Conservation (phyloP, 306 rosid genomes). For the Rosa lucieae region DNA sequence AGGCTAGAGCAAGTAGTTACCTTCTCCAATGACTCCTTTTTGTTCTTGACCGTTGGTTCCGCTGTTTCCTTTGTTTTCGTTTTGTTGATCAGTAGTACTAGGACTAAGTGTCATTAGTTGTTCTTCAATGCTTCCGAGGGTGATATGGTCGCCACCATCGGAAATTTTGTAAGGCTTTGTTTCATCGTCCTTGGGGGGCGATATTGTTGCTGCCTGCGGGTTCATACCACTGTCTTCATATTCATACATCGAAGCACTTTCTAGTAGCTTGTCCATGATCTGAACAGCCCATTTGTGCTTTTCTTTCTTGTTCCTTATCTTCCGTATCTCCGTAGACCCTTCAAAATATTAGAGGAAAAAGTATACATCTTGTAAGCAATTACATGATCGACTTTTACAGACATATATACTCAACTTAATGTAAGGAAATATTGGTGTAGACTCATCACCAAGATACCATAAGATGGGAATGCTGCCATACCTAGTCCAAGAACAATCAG, state of each 20-base stretch:
- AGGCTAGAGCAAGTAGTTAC: not conserved
- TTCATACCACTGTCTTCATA: conserved; percentile 23
- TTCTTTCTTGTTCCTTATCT: conserved; percentile 27
- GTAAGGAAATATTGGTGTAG: not conserved
- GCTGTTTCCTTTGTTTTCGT: not conserved
- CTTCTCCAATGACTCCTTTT: not conserved
- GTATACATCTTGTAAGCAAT: not conserved
- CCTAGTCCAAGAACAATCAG: conserved; percentile 10
- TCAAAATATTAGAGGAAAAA: not conserved
- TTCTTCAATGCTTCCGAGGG: not conserved
- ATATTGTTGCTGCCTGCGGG: not conserved
- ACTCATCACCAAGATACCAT: not conserved
- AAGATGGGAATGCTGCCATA: not conserved
- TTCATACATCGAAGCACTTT: conserved; percentile 3
- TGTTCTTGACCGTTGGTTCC: too few relatives aligned
- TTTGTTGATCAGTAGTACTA: too few relatives aligned
- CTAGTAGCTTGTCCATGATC: conserved; percentile 37
- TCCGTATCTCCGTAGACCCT: conserved; percentile 8
- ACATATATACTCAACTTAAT: not conserved
- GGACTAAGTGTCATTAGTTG: not conserved
- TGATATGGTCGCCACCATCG: not conserved
- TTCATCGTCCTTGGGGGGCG: not conserved
- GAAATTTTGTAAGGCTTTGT: not conserved
- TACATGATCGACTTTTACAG: not conserved
- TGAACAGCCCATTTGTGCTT: conserved; percentile 47